Base-by-base conservation (phyloP, 2,329 filamentous ascomycete species). In the Lachnellula subtilissima region DNA sequence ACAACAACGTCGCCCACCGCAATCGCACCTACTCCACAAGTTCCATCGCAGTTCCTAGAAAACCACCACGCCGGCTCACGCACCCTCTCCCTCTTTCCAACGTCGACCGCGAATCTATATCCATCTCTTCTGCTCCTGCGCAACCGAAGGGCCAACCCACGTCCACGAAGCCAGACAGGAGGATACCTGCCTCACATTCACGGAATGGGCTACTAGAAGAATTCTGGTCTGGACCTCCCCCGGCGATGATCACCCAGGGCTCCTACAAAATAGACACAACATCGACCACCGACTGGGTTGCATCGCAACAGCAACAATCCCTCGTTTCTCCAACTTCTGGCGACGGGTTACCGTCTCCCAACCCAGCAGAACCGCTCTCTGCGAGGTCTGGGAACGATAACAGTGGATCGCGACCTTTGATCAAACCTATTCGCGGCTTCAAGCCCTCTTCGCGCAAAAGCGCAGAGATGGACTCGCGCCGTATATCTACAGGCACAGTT, bases 391-490 rank as follows among this genome's bases (percentile, higher is more conserved):
- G 23, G 19, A 56, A 46, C 17, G 52, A 50, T 12, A 56, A 46
- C 35, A 51, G 22, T 17, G 50, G 47, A 19, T 56, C 60, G 48
- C 59, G 62, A 46, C 60, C 66, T 32, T 25, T 62, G 23, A 65
- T 66, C 40, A 60, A 62, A 50, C 67, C 67, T 9, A 65, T 68
- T 50, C 64, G 66, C 40, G 62, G 59, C 25, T 63, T 68, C 57
- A 67, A 64, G 51, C 58, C 61, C 12, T 65, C 65, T n/a, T 59
- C 57, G 14, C 63, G 61, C 50, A 59, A 59, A 40, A 63, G 60
- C 57, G 40, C 54, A 22, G 65, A 67, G 39, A 65, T 66, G 64
- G 58, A 60, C 23, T 52, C 53, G 36, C 58, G 60, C 46, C 61
- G 62, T 11, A 52, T 53, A 35, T 61, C 63, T 19, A 59, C 57